Evolutionary conservation across 2,329 filamentous ascomycete genomes (phyloP).

Genomic region (Knufia fluminis): DNA sequence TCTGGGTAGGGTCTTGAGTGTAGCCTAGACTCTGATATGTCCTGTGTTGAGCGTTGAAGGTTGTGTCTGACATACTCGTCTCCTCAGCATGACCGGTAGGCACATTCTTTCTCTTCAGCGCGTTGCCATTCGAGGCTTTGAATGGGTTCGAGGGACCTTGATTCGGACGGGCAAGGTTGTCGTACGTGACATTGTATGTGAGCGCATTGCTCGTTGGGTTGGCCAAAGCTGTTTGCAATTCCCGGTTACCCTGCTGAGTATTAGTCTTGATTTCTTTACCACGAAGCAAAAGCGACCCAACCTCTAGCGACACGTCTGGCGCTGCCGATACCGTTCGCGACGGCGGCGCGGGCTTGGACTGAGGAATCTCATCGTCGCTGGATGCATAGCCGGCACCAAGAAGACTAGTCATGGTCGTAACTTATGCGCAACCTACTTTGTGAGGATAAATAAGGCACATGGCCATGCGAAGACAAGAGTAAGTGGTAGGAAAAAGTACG

Average conservation of each 20-base stretch:
- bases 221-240: constrained; percentile 43
- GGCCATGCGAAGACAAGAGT: no score
- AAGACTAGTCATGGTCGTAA: constrained; percentile 33
- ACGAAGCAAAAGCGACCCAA: constrained; percentile 36
- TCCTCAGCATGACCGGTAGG: constrained; percentile 82
- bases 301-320: constrained; percentile 47
- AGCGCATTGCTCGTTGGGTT: constrained; percentile 43
- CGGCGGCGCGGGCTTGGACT: constrained; percentile 18
- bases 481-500: no score
- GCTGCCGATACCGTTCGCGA: constrained; percentile 38
- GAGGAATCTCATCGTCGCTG: constrained; percentile 35
- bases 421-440: not conserved
- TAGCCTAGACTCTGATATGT: constrained; percentile 61
- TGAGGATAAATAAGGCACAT: no score
- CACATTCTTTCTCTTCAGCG: constrained; percentile 67
- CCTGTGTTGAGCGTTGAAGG: constrained; percentile 78
- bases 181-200: constrained; percentile 54
- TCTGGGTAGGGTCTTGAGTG: constrained; percentile 39
- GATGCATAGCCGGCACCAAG: constrained; percentile 38
- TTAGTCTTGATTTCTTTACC: constrained; percentile 23
- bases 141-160: constrained; percentile 69
- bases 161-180: constrained; percentile 57
- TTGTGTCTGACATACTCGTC: constrained; percentile 79
- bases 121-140: constrained; percentile 48
- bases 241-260: constrained; percentile 38